Evolutionary conservation across 805 yeast species (phyloP).

Genomic region (Limtongozyma cylindracea): DNA sequence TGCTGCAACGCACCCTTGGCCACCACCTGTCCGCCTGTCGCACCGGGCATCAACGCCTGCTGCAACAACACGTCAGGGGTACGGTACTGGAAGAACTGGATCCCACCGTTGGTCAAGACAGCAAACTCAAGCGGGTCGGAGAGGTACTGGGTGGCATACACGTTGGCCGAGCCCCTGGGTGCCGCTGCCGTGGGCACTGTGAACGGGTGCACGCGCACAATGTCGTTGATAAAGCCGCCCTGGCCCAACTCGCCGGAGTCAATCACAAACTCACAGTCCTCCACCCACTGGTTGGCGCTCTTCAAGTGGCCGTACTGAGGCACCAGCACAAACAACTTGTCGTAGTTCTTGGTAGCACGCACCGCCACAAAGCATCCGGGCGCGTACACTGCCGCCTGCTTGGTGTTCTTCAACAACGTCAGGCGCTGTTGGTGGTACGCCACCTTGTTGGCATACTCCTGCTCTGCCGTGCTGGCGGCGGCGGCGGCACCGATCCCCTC

Average conservation of each 20-base stretch:
- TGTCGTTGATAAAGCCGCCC: constrained; percentile 30
- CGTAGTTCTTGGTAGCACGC: constrained; percentile 15
- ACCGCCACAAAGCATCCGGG: constrained; percentile 77
- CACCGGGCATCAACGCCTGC: too few species aligned
- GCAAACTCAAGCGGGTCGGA: constrained; percentile 47
- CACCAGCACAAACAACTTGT: constrained; percentile 43
- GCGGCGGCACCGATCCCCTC: too few species aligned
- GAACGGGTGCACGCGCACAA: constrained; percentile 42
- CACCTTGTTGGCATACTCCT: constrained; percentile 13
- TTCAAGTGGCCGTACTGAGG: constrained; percentile 73
- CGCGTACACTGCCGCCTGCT: constrained; percentile 35
- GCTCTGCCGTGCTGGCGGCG: constrained; percentile 14
- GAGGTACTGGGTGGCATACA: constrained; percentile 68
- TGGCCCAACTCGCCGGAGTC: not conserved
- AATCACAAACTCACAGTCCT: constrained; percentile 43
- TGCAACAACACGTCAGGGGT: constrained; percentile 63
- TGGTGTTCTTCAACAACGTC: constrained; percentile 33
- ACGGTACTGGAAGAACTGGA: constrained; percentile 51
- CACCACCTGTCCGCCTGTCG: too few species aligned
- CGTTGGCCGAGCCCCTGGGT: constrained; percentile 69
- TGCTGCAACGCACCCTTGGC: constrained; percentile 43
- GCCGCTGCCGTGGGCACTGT: constrained; percentile 48
- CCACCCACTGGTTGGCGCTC: constrained; percentile 43
- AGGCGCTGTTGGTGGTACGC: constrained; percentile 17
- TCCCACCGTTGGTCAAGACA: constrained; percentile 55